phyloP scores from a whole-genome alignment of 2,329 filamentous ascomycete genomes.

The Ambrosiella xylebori region DNA sequence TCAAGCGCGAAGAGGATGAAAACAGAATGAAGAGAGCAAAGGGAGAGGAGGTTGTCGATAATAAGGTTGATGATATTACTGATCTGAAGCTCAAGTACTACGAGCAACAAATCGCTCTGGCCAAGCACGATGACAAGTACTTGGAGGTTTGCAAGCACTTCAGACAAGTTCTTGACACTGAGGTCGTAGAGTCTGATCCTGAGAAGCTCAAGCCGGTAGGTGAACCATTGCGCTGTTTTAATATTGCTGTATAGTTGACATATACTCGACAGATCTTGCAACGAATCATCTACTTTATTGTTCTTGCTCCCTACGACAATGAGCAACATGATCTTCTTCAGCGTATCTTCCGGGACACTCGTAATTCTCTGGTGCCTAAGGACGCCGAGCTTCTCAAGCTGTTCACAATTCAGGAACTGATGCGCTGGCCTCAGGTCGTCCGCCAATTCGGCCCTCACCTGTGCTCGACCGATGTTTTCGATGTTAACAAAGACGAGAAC shows the following conservation, averaged over 20 bases:
- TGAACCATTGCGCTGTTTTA: conserved; percentile 10
- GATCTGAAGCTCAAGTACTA: conserved; percentile 93
- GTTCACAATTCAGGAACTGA: conserved; percentile 89
- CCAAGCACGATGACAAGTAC: conserved; percentile 96
- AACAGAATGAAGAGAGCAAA: conserved; percentile 70
- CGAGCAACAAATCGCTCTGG: conserved; percentile 87
- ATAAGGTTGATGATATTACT: conserved; percentile 75
- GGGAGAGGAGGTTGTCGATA: conserved; percentile 61
- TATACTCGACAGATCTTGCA: conserved; percentile 50
- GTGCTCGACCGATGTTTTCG: conserved; percentile 75
- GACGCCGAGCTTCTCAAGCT: conserved; percentile 81
- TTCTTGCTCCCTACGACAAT: conserved; percentile 92
- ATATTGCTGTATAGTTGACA: conserved; percentile 13
- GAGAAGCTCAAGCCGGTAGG: conserved; percentile 70
- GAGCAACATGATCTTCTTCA: conserved; percentile 96
- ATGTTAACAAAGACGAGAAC: conserved; percentile 41
- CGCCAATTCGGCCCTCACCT: conserved; percentile 79
- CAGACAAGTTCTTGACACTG: conserved; percentile 87
- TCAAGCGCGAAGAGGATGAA: conserved; percentile 81
- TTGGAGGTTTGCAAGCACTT: conserved; percentile 97
- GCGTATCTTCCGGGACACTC: conserved; percentile 70
- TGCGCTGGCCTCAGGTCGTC: conserved; percentile 93
- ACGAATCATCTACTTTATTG: conserved; percentile 93
- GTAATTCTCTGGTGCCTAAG: conserved; percentile 58
- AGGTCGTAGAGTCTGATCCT: conserved; percentile 81